Base-by-base conservation (phyloP, 805 yeast genomes). In the Candida cerambycidarum region DNA sequence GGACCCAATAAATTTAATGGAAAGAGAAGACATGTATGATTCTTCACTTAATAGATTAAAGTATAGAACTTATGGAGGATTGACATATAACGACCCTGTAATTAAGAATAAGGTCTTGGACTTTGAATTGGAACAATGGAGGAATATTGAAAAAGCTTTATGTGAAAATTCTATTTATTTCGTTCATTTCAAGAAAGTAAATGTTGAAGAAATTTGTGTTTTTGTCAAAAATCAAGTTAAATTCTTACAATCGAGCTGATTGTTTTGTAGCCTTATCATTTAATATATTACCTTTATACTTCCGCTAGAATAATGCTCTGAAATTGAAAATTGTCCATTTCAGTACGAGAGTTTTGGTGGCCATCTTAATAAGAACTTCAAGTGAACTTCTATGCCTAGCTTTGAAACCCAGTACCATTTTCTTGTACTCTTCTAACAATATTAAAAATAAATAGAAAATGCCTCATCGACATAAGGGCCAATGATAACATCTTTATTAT, bases 91-190 rank as follows among this genome's bases (percentile, higher is more conserved):
- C 39, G 53, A 49, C 33, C 53, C 45, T 15, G 43, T 19, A 43
- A 46, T 33, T 8, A 34, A 28, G 32, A 40, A 27, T 19, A 41
- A 31, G 29, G 32, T 44, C n/a, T 31, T 43, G 10, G 67, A 65
- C 44, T 65, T 65, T 45, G 71, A 65, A 41, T 46, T 48, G 7
- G 57, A 55, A 16, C 62, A 60, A 45, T 65, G 71, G 71, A 44
- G 43, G 28, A 54, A 47, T 16, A 64, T 65, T 7, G 50, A 58
- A 18, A 44, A 52, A 8, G 48, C 54, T 6, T 38, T 65, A 9
- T 65, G 71, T 48, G 55, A 53, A 3, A 48, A 56, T 31, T 54
- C 53, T 7, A 46, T 57, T 8, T 27, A 49, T 5, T 63, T 65
- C 36, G 53, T 41, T 16, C 59, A 62, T 38, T 63, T 63, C 38